Conservation (phyloP, 2,329 filamentous ascomycete genomes). For the Aulographum hederae region DNA sequence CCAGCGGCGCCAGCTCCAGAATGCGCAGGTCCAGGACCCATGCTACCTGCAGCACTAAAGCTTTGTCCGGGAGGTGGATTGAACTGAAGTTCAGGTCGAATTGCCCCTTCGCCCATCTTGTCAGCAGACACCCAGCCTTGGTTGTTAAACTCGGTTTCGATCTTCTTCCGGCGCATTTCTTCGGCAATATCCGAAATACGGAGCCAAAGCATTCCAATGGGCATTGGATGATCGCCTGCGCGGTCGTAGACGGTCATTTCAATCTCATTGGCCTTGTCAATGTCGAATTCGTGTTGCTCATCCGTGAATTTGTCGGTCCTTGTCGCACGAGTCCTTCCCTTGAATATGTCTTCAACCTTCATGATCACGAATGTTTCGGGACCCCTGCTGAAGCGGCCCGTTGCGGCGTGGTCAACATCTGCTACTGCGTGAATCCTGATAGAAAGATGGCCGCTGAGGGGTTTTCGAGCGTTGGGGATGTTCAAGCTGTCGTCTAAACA, state of each 20-base stretch:
- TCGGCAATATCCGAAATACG: slow-evolving; percentile 93
- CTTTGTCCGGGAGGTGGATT: slow-evolving; percentile 27
- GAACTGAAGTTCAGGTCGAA: slow-evolving; percentile 33
- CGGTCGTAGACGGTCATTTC: slow-evolving; percentile 97
- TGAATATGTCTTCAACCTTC: slow-evolving; percentile 89
- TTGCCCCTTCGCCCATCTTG: slow-evolving; percentile 51
- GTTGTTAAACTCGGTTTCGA: slow-evolving; percentile 86
- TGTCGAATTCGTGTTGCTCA: slow-evolving; percentile 79
- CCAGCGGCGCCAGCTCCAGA: slow-evolving; percentile 18
- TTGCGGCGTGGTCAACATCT: slow-evolving; percentile 83
- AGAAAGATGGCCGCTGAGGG: slow-evolving; percentile 77
- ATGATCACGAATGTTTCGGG: slow-evolving; percentile 92
- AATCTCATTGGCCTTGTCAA: slow-evolving; percentile 97
- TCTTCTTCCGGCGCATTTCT: slow-evolving; percentile 91
- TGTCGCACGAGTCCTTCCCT: slow-evolving; percentile 70
- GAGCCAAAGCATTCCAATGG: slow-evolving; percentile 91
- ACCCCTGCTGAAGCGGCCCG: slow-evolving; percentile 65
- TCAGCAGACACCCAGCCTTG: slow-evolving; percentile 96
- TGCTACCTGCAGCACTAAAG: slow-evolving; percentile 12
- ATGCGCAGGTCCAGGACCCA: slow-evolving; percentile 10
- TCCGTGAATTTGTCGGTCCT: slow-evolving; percentile 82
- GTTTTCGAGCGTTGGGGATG: slow-evolving; percentile 84
- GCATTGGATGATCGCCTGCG: slow-evolving; percentile 64
- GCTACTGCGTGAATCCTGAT: slow-evolving; percentile 77
- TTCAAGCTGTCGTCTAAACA: slow-evolving; percentile 81